Evolutionary conservation across 352 stramenopile species (phyloP), one percentile per base, ranked within the genome.

Genomic region (Pythium insidiosum): DNA sequence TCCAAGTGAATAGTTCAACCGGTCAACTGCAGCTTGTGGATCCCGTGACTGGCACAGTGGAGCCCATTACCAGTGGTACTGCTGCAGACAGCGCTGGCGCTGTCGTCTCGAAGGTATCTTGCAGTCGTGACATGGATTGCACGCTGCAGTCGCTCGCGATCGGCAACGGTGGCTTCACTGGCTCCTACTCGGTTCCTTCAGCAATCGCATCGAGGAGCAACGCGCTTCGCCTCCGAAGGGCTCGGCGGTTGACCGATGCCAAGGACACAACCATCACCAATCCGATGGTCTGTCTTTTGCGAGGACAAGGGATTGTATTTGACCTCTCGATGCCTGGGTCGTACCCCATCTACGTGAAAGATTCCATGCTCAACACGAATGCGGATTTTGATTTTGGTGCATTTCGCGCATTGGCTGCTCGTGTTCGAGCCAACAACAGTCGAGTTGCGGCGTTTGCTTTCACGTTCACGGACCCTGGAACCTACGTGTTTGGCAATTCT

Each of bases 361-460:
- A 97, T 53, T 97, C 88, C 18, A 86, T 97, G 58, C 79, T 98
- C 24, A 98, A 97, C 53, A 96, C 87, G 4, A 97, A 97, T 39
- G 62, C 71, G 5, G 78, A 63, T 40, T 98, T 97, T 38, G 92
- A 97, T 58, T 97, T 92, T 35, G 77, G 77, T 13, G 65, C 65
- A 4, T 97, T 97, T 52, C 66, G 86, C 6, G 62, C 62, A 2
- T 54, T 97, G 13, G 69, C 69, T 4, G 53, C 69, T 2, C 77
- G 73, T 31, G 51, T 87, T 20, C 83, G 72, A 22, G 65, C 69
- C 1, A 92, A 89, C 28, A 19, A 47, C 1, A 71, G 60, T 7
- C 63, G 56, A 0, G 71, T 97, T 3, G 64, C 79, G 1, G 61
- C 75, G 0, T 97, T 97, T 52, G 81, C 79, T 0, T 96, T 95